Conservation (phyloP, 352 stramenopile species). For the Globisporangium echinulatum region DNA sequence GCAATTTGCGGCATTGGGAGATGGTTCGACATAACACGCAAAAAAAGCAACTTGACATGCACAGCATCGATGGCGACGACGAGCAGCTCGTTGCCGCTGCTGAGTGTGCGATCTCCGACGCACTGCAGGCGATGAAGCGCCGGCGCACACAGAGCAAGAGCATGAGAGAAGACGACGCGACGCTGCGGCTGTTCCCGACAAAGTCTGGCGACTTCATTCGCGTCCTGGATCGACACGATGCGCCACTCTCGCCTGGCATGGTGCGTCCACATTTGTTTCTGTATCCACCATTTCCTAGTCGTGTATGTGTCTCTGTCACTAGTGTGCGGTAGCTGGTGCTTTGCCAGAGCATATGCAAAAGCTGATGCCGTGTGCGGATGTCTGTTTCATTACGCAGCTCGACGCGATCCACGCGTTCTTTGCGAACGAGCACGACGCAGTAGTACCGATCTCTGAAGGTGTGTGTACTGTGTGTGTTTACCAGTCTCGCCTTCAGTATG, state of each 20-base stretch:
- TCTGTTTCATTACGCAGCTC: slow-evolving; percentile 3
- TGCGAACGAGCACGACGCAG: neutral
- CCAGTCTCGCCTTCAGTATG: too few species aligned
- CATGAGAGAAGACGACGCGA: slow-evolving; percentile 5
- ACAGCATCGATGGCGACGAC: neutral
- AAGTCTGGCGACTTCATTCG: slow-evolving; percentile 40
- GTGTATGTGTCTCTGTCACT: neutral
- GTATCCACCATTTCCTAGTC: neutral
- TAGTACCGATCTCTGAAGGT: neutral
- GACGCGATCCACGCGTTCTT: slow-evolving; percentile 15
- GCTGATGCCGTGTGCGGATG: neutral
- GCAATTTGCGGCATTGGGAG: too few species aligned
- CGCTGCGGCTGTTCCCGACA: slow-evolving; percentile 7
- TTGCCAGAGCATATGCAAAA: neutral
- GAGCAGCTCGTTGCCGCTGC: neutral
- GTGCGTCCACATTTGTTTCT: slow-evolving; percentile 15
- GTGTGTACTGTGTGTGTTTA: neutral
- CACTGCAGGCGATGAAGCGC: slow-evolving; percentile 24
- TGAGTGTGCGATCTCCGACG: slow-evolving; percentile 17
- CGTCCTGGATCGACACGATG: slow-evolving; percentile 47
- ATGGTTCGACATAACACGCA: too few species aligned
- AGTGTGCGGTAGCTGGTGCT: neutral
- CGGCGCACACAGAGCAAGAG: slow-evolving; percentile 20
- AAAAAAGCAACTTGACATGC: too few species aligned
- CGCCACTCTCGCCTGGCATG: slow-evolving; percentile 46